A percentile compares a stretch with the other conserved stretches of the same genome.
phyloP scores from a whole-genome alignment of 116 monocot genomes.

The Iris pallida region DNA sequence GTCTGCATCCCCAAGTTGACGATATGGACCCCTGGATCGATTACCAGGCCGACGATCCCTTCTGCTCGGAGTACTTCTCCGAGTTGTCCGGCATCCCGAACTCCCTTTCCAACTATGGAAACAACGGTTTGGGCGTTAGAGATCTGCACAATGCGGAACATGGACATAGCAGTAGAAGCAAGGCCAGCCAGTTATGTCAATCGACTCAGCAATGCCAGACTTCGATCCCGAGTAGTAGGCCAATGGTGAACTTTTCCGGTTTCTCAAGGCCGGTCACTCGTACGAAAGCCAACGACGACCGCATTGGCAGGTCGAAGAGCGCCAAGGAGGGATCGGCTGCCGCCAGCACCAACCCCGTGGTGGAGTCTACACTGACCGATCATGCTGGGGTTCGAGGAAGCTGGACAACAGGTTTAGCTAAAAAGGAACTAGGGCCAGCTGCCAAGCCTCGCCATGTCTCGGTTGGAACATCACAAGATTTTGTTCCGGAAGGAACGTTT shows the following conservation, averaged over 20 bases:
- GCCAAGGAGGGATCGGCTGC: constrained; percentile 32
- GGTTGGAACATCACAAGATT: too few species aligned
- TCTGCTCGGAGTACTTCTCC: constrained; percentile 53
- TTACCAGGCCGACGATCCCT: constrained; percentile 48
- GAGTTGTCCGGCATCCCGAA: constrained; percentile 27
- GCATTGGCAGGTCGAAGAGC: constrained; percentile 44
- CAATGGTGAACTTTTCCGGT: constrained; percentile 71
- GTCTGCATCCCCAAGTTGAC: constrained; percentile 32
- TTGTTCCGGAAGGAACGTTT: constrained; percentile 6
- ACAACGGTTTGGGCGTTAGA: constrained; percentile 3
- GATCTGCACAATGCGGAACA: constrained; percentile 16
- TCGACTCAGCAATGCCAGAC: constrained; percentile 5
- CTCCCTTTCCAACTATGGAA: constrained; percentile 11
- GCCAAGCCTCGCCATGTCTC: not conserved
- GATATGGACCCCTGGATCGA: constrained; percentile 66
- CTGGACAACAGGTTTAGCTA: not conserved
- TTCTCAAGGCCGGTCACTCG: constrained; percentile 61
- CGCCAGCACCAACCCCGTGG: constrained; percentile 10
- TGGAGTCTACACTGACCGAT: too few species aligned
- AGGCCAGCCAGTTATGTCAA: not conserved
- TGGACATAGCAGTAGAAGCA: not conserved
- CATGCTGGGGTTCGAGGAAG: too few species aligned
- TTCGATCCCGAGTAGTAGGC: not conserved
- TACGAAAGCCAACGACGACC: constrained; percentile 37
- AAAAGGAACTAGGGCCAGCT: constrained; percentile 4